phyloP scores from a whole-genome alignment of 306 rosid genomes.

The Notholithocarpus densiflorus region DNA sequence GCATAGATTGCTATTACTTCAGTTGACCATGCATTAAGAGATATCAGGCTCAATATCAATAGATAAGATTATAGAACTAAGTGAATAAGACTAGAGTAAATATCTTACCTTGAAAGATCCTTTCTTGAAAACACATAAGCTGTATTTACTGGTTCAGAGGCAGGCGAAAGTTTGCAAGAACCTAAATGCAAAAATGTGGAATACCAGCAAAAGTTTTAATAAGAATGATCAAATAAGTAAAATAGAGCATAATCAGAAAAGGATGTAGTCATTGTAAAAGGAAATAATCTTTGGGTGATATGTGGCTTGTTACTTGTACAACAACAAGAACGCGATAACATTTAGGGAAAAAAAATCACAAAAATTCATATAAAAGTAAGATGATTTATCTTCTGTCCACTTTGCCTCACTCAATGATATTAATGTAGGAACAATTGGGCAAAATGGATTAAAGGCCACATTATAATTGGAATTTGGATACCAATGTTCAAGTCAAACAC shows the following conservation, averaged over 20 bases:
- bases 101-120: slow-evolving; percentile 75
- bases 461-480: not conserved
- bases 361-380: not conserved
- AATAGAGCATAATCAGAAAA: not conserved
- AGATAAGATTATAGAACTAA: slow-evolving; percentile 1
- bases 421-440: not conserved
- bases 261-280: not conserved
- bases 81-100: slow-evolving; percentile 1
- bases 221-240: not conserved
- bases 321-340: not conserved
- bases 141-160: slow-evolving; percentile 59
- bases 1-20: not conserved
- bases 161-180: slow-evolving; percentile 50
- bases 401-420: not conserved
- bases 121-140: slow-evolving; percentile 79
- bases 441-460: not conserved
- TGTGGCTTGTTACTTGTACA: not conserved
- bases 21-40: not conserved
- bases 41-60: not conserved
- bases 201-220: slow-evolving; percentile 10
- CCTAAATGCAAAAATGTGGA: slow-evolving; percentile 55
- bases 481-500: not conserved
- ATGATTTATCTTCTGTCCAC: not conserved
- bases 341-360: not conserved
- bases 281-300: not conserved